A percentile compares a stretch with the other conserved stretches of the same genome.
Evolutionary conservation across 257 asterid genomes (phyloP).

Genomic region (Ophiorrhiza pumila): DNA sequence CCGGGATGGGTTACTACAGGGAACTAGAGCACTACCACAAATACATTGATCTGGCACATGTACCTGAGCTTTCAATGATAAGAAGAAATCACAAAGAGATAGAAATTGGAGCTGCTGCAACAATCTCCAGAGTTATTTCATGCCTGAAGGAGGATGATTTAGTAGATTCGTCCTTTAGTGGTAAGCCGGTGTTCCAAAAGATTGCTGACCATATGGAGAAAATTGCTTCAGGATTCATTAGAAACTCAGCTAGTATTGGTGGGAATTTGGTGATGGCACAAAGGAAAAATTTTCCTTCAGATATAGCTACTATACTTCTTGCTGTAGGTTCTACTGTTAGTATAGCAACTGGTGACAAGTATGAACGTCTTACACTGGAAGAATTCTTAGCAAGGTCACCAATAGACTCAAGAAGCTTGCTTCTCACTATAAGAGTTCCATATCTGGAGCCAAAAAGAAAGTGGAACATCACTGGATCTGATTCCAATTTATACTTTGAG

Average conservation of each 20-base stretch:
- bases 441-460: conserved; percentile 23
- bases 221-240: conserved; percentile 49
- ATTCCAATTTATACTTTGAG: conserved; percentile 41
- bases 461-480: conserved; percentile 15
- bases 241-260: conserved; percentile 64
- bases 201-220: conserved; percentile 67
- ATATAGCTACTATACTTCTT: conserved; percentile 59
- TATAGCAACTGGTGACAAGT: conserved; percentile 29
- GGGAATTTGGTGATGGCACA: conserved; percentile 77
- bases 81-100: conserved; percentile 37
- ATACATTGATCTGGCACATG: conserved; percentile 51
- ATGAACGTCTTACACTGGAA: conserved; percentile 41
- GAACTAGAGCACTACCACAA: conserved; percentile 39
- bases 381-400: conserved; percentile 50
- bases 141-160: conserved; percentile 32
- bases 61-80: conserved; percentile 49
- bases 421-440: conserved; percentile 54
- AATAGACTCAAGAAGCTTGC: conserved; percentile 42
- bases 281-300: conserved; percentile 66
- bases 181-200: conserved; percentile 31
- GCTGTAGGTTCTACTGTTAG: conserved; percentile 43
- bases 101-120: conserved; percentile 58
- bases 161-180: conserved; percentile 18
- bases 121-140: conserved; percentile 48
- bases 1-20: conserved; percentile 60